Evolutionary conservation across 257 asterid species (phyloP), one percentile per base, ranked within the genome.

Genomic region (Solanum infundibuliforme): DNA sequence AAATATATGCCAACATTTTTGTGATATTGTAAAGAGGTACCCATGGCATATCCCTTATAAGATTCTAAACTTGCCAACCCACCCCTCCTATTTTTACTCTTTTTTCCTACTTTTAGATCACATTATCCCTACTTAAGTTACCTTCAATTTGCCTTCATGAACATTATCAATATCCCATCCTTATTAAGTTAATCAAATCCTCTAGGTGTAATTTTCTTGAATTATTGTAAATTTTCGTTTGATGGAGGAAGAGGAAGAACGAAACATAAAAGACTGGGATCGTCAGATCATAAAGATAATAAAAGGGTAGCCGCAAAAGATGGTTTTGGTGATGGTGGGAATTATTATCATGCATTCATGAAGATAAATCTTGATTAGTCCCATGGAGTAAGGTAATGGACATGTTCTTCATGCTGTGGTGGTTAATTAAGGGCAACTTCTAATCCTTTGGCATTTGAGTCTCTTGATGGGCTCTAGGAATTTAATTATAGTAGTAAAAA

Each of bases 401-500:
- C 14, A 62, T 62, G 69, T 62, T 62, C 69, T 62, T 62, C 71
- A 10, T 62, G 7, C 31, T 62, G 7, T 62, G 71, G 31, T 23
- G 31, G 31, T 62, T 62, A 62, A 31, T 39, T 66, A 85, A 93
- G 98, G 98, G 96, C 98, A 94, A 94, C 98, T 93, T 91, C 93
- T 88, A 41, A 91, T 94, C 96, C 98, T 95, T 95, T 94, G 98
- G 96, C 98, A 95, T 90, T 86, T 91, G 86, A 75, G 71, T 86
- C 86, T 76, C 74, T 86, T 86, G 85, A 52, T 84, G 39, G 83
- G 41, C 73, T 43, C 83, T 83, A 29, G 88, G 71, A 83, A 23
- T 73, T 46, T 35, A 39, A 62, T 84, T 65, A 60, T 65, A 23
- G 38, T 77, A 9, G 69, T 23, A 1, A 62, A 23, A 62, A 62